A percentile compares a stretch with the other conserved stretches of the same genome.
Conservation (phyloP, 2,329 filamentous ascomycete genomes). For the Alternaria sp. region DNA sequence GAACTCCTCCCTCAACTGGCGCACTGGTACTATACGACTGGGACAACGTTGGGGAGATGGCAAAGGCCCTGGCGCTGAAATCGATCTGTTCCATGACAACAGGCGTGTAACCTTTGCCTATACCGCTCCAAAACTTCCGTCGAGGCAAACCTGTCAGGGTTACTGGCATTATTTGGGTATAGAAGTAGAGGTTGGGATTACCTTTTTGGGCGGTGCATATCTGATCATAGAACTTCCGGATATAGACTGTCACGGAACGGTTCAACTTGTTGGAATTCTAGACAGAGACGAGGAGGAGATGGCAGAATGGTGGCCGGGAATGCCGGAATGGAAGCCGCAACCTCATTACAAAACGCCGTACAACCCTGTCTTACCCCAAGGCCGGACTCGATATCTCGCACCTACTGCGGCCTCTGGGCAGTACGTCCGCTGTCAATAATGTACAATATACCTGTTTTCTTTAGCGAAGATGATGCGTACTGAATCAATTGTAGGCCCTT, state of each 20-base stretch:
- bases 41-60: background rate
- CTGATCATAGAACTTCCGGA: fast-evolving
- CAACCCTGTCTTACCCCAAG: background rate
- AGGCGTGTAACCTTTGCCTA: background rate
- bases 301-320: background rate
- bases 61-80: background rate
- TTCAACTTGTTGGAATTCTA: background rate
- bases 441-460: background rate
- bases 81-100: too few relatives aligned
- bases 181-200: too few relatives aligned
- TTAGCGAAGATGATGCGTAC: background rate
- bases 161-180: too few relatives aligned
- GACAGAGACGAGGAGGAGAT: background rate
- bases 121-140: background rate
- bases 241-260: fast-evolving
- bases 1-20: too few relatives aligned
- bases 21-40: background rate
- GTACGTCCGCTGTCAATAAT: background rate
- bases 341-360: background rate
- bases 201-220: background rate
- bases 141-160: too few relatives aligned
- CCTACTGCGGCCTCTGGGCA: background rate
- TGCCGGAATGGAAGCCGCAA: background rate
- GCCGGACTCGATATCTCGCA: background rate
- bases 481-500: too few relatives aligned